Evolutionary conservation across 2,329 filamentous ascomycete species (phyloP).

Genomic region (Colletotrichum eremochloae): DNA sequence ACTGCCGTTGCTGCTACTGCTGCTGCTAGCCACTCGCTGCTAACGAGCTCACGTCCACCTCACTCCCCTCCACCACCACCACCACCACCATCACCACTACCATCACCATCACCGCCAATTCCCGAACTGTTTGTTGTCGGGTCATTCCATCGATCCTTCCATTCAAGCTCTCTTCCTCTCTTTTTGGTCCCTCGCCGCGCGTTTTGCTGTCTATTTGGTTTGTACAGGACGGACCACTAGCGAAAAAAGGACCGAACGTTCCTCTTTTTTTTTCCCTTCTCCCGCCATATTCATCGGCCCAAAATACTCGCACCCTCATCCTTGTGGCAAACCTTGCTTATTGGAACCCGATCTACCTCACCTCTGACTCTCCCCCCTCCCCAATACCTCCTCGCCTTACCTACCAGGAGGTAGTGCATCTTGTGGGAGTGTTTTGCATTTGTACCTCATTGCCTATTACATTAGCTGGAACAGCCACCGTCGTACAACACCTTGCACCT

Average conservation of each 20-base stretch:
- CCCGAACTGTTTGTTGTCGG: constrained; percentile 11
- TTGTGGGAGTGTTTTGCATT: constrained; percentile 23
- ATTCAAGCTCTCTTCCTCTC: neutral
- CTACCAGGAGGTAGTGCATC: constrained; percentile 16
- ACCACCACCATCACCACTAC: neutral
- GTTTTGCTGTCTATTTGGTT: neutral
- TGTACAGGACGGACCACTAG: constrained; percentile 25
- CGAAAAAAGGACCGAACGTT: constrained; percentile 21
- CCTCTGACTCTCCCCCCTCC: constrained; percentile 2
- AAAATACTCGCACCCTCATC: constrained; percentile 31
- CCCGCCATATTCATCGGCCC: constrained; percentile 1
- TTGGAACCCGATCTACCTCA: constrained; percentile 17
- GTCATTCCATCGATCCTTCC: constrained; percentile 18
- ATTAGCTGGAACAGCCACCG: constrained; percentile 35
- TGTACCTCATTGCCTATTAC: constrained; percentile 26
- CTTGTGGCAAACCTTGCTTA: constrained; percentile 40
- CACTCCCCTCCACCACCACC: neutral
- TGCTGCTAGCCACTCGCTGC: neutral
- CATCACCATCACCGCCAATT: neutral
- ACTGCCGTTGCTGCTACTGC: neutral
- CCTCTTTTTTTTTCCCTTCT: neutral
- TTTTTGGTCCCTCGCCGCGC: neutral
- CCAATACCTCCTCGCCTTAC: constrained; percentile 16
- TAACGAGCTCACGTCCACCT: neutral
- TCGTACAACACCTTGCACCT: constrained; percentile 21